These are phyloP conservation scores for Fusarium setosum DNA, from an alignment of 2,329 filamentous ascomycete species.

Conservation along the genomic window DNA sequence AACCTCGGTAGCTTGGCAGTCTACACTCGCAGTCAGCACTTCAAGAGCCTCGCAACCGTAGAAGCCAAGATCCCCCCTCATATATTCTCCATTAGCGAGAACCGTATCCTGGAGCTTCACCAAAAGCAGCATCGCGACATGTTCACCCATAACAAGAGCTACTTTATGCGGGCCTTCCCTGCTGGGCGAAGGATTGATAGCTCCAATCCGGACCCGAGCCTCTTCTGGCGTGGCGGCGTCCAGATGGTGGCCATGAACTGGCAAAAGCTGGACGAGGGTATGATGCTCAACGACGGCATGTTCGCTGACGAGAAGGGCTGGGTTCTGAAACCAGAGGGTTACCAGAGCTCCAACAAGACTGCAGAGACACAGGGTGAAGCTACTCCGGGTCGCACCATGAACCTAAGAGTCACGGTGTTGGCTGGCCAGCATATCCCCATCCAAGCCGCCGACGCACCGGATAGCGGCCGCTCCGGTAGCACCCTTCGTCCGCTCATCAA, in stretches of 20 bases:
- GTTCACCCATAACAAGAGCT: slow-evolving; percentile 87
- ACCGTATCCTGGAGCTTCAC: slow-evolving; percentile 71
- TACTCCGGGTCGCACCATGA: slow-evolving; percentile 64
- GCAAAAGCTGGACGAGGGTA: slow-evolving; percentile 93
- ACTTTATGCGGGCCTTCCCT: slow-evolving; percentile 93
- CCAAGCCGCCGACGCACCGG: slow-evolving; percentile 44
- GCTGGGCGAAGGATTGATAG: slow-evolving; percentile 82
- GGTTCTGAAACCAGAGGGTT: slow-evolving; percentile 85
- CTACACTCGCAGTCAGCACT: slow-evolving; percentile 89
- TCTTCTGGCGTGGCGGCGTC: slow-evolving; percentile 92
- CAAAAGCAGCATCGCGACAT: slow-evolving; percentile 77
- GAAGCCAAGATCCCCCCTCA: slow-evolving; percentile 69
- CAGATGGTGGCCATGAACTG: slow-evolving; percentile 99
- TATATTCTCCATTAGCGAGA: slow-evolving; percentile 92
- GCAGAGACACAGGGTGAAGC: slow-evolving; percentile 57
- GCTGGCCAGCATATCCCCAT: slow-evolving; percentile 77
- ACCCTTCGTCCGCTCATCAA: slow-evolving; percentile 78
- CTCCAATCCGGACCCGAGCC: slow-evolving; percentile 93
- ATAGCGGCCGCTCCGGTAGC: slow-evolving; percentile 46
- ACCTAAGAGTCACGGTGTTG: slow-evolving; percentile 78
- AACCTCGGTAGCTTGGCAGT: slow-evolving; percentile 80
- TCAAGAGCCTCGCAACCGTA: slow-evolving; percentile 76
- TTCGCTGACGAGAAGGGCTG: slow-evolving; percentile 88
- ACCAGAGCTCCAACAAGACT: slow-evolving; percentile 64
- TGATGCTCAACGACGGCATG: slow-evolving; percentile 98